These are phyloP conservation scores for Exophiala lecanii-corni DNA, from an alignment of 2,329 filamentous ascomycete species.

Conservation along the genomic window DNA sequence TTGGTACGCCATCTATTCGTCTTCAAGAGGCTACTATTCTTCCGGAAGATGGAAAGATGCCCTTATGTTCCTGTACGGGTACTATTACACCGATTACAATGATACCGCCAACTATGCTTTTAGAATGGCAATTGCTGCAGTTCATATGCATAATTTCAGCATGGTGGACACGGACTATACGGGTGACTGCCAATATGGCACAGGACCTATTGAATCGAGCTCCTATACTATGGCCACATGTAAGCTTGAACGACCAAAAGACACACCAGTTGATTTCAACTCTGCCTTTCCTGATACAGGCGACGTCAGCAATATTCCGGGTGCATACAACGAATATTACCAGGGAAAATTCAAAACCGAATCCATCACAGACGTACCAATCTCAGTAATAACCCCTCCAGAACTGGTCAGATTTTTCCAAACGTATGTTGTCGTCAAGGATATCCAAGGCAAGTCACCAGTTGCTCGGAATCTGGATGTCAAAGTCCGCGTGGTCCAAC, in stretches of 20 bases:
- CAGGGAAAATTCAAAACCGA: constrained; percentile 1
- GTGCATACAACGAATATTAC: constrained; percentile 2
- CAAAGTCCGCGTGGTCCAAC: constrained; percentile 4
- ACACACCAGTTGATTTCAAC: not conserved
- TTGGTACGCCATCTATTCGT: not conserved
- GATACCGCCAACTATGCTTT: not conserved
- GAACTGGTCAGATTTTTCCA: constrained; percentile 10
- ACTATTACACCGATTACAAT: not conserved
- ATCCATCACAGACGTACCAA: not conserved
- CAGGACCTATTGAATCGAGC: constrained; percentile 7
- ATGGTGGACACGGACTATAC: constrained; percentile 1
- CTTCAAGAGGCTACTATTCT: not conserved
- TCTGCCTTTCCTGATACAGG: constrained; percentile 6
- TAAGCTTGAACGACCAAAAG: not conserved
- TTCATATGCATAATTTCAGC: constrained; percentile 8
- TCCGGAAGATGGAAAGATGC: constrained; percentile 3
- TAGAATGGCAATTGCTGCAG: constrained; percentile 4
- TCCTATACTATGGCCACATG: constrained; percentile 11
- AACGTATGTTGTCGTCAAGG: constrained; percentile 10
- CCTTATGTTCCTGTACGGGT: constrained; percentile 3
- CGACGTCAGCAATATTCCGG: not conserved
- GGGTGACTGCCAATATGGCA: constrained; percentile 2
- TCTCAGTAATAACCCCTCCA: not conserved
- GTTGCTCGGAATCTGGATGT: constrained; percentile 4
- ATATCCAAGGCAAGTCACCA: constrained; percentile 2